These are phyloP conservation scores for Saccharomyces uvarum DNA, from an alignment of 1,139 yeast species.

Conservation along the genomic window DNA sequence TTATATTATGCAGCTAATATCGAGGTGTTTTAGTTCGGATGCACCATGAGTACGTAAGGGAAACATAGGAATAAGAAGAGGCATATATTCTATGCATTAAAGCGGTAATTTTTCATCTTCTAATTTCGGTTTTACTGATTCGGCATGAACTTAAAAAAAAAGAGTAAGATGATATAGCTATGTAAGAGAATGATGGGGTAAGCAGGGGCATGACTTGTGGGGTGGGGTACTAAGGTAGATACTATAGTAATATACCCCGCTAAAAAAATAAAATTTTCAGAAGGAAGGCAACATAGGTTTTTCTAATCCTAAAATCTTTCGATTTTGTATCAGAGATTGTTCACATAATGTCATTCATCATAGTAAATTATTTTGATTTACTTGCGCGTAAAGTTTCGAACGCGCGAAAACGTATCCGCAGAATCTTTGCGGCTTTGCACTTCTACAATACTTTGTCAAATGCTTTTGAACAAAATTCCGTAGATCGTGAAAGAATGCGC, in stretches of 20 bases:
- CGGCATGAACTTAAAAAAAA: not conserved
- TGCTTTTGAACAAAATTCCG: not conserved
- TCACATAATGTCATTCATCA: conserved; percentile 34
- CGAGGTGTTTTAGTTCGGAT: not conserved
- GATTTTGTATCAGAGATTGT: conserved; percentile 32
- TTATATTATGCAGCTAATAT: not conserved
- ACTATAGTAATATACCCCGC: not conserved
- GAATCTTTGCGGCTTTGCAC: not conserved
- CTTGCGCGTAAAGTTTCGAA: not conserved
- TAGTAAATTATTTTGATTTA: not conserved
- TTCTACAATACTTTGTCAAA: not conserved
- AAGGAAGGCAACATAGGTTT: conserved; percentile 34
- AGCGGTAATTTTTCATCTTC: not conserved
- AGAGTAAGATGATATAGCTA: not conserved
- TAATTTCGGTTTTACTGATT: not conserved
- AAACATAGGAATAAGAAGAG: not conserved
- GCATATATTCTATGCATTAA: not conserved
- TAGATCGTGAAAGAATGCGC: not conserved
- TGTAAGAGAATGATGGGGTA: not conserved
- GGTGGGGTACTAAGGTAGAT: not conserved
- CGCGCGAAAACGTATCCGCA: not conserved
- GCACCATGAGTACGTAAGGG: not conserved
- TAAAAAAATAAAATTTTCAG: conserved; percentile 18
- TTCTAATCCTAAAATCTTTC: conserved; percentile 28
- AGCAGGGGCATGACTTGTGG: not conserved